Evolutionary conservation across 768 basidiomycete species (phyloP), one percentile per base, ranked within the genome.

Genomic region (Filobasidium wieringae): DNA sequence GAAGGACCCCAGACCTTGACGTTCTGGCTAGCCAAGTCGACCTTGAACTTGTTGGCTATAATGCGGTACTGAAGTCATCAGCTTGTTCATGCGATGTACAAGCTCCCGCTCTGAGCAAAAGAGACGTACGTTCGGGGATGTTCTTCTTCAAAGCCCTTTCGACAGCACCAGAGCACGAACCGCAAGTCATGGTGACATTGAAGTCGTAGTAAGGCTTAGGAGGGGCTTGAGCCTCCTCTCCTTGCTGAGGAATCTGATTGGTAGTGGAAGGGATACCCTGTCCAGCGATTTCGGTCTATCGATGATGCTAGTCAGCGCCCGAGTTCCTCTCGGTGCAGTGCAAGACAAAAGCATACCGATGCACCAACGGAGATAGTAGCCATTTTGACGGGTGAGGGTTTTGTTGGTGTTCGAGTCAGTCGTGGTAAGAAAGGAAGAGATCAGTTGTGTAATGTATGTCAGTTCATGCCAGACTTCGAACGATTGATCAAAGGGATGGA

Each of bases 161-260:
- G 12, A 75, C 62, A 7, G 74, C 74, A 7, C 74, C 72, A 1
- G 70, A 71, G 59, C 74, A 75, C 6, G 70, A 69, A 30, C 60
- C 59, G 56, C 74, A 75, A 7, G 74, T 72, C 74, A 75, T 75
- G 49, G 61, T 70, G 50, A 74, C 72, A 19, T 68, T 58, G 58
- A 72, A 75, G 43, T 63, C 57, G 54, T 70, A 71, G 24, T 69
- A 69, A 2, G 72, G 70, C 41, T 61, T 66, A 26, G 65, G 63
- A 3, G 65, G 65, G 15, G 58, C 22, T 19, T 41, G 47, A 8
- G 49, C 32, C 33, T 51, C 43, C 14, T 19, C 43, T 11, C 43
- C 43, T 19, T 2, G 2, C 29, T 47, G 43, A 22, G 43, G 43
- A 27, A 47, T 26, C 24, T 47, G 43, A 27, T 47, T 47, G 43